Base-by-base conservation (phyloP, 2,329 filamentous ascomycete species). In the Aspergillus ochraceoroseus region DNA sequence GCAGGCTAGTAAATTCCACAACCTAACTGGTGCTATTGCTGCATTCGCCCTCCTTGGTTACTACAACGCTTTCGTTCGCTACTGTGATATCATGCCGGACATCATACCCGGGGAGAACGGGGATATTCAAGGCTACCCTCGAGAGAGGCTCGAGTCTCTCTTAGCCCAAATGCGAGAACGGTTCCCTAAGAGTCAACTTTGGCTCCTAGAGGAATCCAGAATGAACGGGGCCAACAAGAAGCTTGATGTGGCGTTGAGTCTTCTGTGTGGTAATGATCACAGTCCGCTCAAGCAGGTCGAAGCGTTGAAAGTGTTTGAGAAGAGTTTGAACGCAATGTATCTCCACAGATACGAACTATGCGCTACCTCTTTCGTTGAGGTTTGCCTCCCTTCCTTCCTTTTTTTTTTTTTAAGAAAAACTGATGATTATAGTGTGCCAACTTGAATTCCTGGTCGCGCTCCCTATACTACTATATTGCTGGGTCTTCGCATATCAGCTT, bases 21-120 rank as follows among this genome's bases (percentile, higher is more conserved):
- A 95, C 61, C 77, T 96, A 56, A 94, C 95, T 57, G 90, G 89
- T n/a, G 90, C 86, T 5, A 83, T 96, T 58, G 82, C 89, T 0
- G 87, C 83, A 0, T 73, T 96, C 27, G 77, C 87, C 17, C 70
- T 95, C 0, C 73, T 96, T 11, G 82, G 79, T 0, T 96, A 88
- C 64, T 94, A 95, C 66, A 94, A 95, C 58, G 85, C 83, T 4
- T 76, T 95, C 20, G 75, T 94, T 11, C 86, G 85, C 1, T 83
- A 87, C 51, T 87, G 87, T 47, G 92, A 98, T 59, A 95, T 98
- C 40, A 72, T 94, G 11, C 83, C 86, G 0, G 74, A 70, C 39
- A 52, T 58, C 6, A 53, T 52, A 3, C 47, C 54, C 1, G 59
- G 56, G 4, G 63, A 66, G 26, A 72, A 78, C 9, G 72, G 70